Conservation (phyloP, 345 rosid species). For the Passiflora organensis region DNA sequence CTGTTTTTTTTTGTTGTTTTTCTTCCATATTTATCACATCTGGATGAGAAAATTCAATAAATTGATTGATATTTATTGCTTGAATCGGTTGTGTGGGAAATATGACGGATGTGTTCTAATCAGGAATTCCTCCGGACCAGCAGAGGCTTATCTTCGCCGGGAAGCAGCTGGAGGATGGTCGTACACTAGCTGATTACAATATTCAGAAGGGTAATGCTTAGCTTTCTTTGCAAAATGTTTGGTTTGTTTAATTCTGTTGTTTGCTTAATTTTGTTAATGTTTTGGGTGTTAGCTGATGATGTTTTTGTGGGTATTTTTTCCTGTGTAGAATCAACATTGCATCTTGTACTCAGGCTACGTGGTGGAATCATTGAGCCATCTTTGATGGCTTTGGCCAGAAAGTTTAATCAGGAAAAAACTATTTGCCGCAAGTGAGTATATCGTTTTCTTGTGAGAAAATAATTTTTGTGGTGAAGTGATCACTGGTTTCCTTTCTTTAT, state of each 20-base stretch:
- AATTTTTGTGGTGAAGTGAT: too few relatives aligned
- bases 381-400: constrained; percentile 21
- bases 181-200: constrained; percentile 13
- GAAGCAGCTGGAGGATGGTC: constrained; percentile 17
- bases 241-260: too few relatives aligned
- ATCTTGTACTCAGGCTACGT: constrained; percentile 19
- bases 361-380: constrained; percentile 20
- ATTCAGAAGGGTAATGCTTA: constrained; percentile 10
- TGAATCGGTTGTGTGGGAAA: too few relatives aligned
- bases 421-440: constrained; percentile 19
- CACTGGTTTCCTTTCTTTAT: background rate
- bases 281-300: too few relatives aligned
- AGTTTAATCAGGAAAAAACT: constrained; percentile 16
- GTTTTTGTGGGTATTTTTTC: too few relatives aligned
- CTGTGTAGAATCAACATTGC: constrained; percentile 23
- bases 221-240: background rate
- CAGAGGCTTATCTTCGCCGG: constrained; percentile 16
- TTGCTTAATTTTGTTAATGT: too few relatives aligned
- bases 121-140: constrained; percentile 15
- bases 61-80: too few relatives aligned
- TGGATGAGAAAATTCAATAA: too few relatives aligned
- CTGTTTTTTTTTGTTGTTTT: too few relatives aligned
- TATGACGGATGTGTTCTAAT: too few relatives aligned
- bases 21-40: too few relatives aligned
- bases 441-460: too few relatives aligned